These are phyloP conservation scores for Huntiella bhutanensis DNA, from an alignment of 2,329 filamentous ascomycete species.

Conservation along the genomic window DNA sequence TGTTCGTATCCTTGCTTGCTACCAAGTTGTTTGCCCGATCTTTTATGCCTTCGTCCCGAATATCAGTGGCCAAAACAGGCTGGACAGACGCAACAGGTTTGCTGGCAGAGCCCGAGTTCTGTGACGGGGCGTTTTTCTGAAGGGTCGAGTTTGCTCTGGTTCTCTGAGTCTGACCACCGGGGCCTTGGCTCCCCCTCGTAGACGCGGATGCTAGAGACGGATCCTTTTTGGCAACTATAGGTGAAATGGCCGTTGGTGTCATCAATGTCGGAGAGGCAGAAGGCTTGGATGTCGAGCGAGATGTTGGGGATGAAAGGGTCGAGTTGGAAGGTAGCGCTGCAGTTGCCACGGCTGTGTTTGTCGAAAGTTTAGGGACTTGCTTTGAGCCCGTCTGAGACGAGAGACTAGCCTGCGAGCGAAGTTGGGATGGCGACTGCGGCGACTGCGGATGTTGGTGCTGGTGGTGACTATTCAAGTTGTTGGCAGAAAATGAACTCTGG, in stretches of 20 bases:
- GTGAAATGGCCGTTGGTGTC: not conserved
- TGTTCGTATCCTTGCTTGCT: not conserved
- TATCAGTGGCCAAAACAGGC: too few species aligned
- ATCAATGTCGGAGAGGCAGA: not conserved
- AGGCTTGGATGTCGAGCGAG: not conserved
- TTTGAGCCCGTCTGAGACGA: not conserved
- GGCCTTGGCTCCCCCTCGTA: constrained; percentile 3
- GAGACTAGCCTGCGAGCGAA: not conserved
- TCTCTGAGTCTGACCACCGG: constrained; percentile 1
- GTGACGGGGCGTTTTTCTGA: too few species aligned
- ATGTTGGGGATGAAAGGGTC: not conserved
- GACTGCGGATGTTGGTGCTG: not conserved
- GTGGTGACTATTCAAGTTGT: not conserved
- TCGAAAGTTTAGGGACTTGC: not conserved
- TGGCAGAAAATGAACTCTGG: not conserved
- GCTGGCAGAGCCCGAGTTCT: too few species aligned
- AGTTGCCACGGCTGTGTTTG: not conserved
- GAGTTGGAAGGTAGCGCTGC: not conserved
- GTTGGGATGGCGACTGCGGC: not conserved
- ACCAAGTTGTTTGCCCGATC: too few species aligned
- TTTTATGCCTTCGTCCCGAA: too few species aligned
- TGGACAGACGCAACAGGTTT: too few species aligned
- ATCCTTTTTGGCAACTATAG: not conserved
- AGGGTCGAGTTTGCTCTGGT: too few species aligned
- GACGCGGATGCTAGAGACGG: not conserved